A percentile compares a stretch with the other conserved stretches of the same genome.
Evolutionary conservation across 2,329 filamentous ascomycete genomes (phyloP).

Genomic region (Sporothrix brunneoviolacea): DNA sequence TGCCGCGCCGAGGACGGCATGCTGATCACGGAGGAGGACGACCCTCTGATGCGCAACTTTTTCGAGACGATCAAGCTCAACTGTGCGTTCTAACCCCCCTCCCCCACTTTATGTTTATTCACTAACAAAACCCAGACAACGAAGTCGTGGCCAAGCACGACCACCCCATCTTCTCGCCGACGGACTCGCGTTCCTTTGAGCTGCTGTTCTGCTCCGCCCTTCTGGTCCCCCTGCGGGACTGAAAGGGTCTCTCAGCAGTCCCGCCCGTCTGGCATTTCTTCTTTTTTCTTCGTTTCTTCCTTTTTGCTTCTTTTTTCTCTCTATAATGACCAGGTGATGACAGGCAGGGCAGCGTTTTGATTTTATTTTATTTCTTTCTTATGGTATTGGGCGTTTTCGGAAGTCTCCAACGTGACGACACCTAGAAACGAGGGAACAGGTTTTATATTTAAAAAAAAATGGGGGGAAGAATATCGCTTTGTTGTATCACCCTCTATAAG

Average conservation of each 20-base stretch:
- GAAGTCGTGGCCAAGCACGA: slow-evolving; percentile 42
- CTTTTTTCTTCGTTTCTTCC: neutral
- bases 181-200: slow-evolving; percentile 40
- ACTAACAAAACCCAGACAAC: slow-evolving; percentile 24
- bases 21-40: slow-evolving; percentile 39
- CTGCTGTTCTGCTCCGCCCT: slow-evolving; percentile 39
- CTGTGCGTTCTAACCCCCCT: slow-evolving; percentile 38
- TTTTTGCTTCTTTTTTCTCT: neutral
- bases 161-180: slow-evolving; percentile 44
- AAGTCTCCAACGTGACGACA: neutral
- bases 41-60: slow-evolving; percentile 41
- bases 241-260: neutral
- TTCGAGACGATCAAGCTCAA: slow-evolving; percentile 51
- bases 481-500: too few relatives aligned
- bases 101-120: neutral
- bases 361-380: neutral
- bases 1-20: slow-evolving; percentile 40
- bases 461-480: too few relatives aligned
- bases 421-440: too few relatives aligned
- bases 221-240: slow-evolving; percentile 28
- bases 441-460: too few relatives aligned
- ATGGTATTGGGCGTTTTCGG: neutral
- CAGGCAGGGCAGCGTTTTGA: neutral
- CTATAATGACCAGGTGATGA: neutral
- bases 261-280: neutral